Evolutionary conservation across 495 filamentous ascomycete genomes (phyloP).

Genomic region (Aspergillus avenaceus): DNA sequence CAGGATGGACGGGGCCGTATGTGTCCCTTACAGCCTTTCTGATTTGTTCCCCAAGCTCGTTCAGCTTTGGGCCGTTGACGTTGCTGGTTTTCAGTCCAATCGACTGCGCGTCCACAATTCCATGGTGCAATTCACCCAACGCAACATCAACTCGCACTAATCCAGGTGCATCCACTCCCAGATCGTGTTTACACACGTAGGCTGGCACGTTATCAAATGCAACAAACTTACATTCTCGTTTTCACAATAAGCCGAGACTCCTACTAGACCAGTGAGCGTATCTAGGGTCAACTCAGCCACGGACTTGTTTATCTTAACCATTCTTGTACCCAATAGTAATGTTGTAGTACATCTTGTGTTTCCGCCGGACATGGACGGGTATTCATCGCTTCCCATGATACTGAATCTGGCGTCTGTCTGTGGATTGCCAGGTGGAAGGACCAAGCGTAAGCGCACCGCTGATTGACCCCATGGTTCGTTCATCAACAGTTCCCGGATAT

Average conservation of each 20-base stretch:
- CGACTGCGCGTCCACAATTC: constrained; percentile 13
- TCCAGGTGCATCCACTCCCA: constrained; percentile 11
- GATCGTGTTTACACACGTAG: constrained; percentile 17
- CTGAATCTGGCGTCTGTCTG: constrained; percentile 18
- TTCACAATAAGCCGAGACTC: constrained; percentile 16
- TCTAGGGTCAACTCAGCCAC: constrained; percentile 13
- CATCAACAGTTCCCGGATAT: constrained; percentile 15
- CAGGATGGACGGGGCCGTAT: constrained; percentile 14
- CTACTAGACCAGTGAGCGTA: constrained; percentile 15
- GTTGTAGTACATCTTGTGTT: constrained; percentile 18
- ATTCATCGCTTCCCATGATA: constrained; percentile 22
- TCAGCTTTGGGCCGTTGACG: constrained; percentile 7
- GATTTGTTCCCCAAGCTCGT: constrained; percentile 16
- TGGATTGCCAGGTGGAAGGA: constrained; percentile 17
- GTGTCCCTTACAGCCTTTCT: constrained; percentile 8
- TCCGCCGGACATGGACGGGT: constrained; percentile 17
- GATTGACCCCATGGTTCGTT: constrained; percentile 18
- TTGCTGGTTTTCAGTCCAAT: constrained; percentile 12
- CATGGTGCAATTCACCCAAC: constrained; percentile 22
- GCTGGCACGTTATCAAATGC: constrained; percentile 20
- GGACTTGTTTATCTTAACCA: constrained; percentile 16
- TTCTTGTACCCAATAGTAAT: constrained; percentile 19
- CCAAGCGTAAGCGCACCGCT: constrained; percentile 16
- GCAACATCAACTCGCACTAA: constrained; percentile 21
- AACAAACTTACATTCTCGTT: constrained; percentile 16